Percentiles rank a stretch among this genome's conserved stretches.
phyloP scores from a whole-genome alignment of 441 rosid species.

The Hura crepitans region DNA sequence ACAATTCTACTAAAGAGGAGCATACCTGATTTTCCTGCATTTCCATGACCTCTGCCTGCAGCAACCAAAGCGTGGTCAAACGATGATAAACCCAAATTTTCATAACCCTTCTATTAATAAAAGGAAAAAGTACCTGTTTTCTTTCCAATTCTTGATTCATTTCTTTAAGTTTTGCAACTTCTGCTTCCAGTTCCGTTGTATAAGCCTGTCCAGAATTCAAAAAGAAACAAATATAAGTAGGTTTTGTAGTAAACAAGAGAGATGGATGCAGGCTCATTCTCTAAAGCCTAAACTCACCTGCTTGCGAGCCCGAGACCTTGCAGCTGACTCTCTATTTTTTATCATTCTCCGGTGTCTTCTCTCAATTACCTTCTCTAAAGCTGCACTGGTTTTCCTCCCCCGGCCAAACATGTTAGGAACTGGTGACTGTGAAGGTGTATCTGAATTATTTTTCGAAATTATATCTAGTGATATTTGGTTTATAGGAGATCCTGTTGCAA shows the following conservation, averaged over 20 bases:
- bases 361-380: conserved; percentile 87
- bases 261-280: conserved; percentile 18
- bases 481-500: conserved; percentile 56
- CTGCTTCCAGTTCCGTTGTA: conserved; percentile 77
- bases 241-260: conserved; percentile 7
- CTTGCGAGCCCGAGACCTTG: conserved; percentile 91
- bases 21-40: conserved; percentile 79
- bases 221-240: conserved; percentile 8
- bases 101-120: conserved; percentile 6
- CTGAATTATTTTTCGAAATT: conserved; percentile 59
- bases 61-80: conserved; percentile 26
- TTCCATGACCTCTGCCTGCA: conserved; percentile 63
- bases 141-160: conserved; percentile 53
- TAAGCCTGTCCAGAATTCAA: conserved; percentile 56
- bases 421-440: conserved; percentile 64
- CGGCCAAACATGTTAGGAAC: conserved; percentile 65
- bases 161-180: conserved; percentile 72
- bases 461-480: conserved; percentile 64
- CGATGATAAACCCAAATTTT: conserved; percentile 13
- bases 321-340: conserved; percentile 95
- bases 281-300: conserved; percentile 67
- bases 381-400: conserved; percentile 57
- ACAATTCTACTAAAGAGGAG: conserved; percentile 18
- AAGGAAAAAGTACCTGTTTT: conserved; percentile 57
- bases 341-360: conserved; percentile 98